Percentiles rank a stretch among this genome's conserved stretches.
Evolutionary conservation across 2,329 filamentous ascomycete species (phyloP).

Genomic region (Malbranchea zuffiana): DNA sequence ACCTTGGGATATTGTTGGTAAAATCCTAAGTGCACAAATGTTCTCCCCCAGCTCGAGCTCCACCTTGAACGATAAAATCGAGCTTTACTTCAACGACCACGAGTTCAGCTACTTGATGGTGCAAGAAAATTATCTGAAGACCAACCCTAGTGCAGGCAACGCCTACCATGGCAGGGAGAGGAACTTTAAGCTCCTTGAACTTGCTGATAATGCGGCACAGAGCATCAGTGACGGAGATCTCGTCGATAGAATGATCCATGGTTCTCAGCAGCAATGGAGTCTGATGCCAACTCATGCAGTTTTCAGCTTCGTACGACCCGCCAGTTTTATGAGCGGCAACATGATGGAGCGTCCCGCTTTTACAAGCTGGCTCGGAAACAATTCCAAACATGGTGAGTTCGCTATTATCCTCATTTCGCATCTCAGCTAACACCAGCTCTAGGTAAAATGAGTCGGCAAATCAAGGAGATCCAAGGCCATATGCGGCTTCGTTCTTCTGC

Average conservation of each 20-base stretch:
- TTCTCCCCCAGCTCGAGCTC: slow-evolving; percentile 74
- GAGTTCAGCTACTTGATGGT: slow-evolving; percentile 97
- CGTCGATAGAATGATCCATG: slow-evolving; percentile 96
- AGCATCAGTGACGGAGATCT: slow-evolving; percentile 96
- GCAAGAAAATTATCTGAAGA: slow-evolving; percentile 91
- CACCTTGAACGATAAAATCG: slow-evolving; percentile 92
- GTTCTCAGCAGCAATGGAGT: slow-evolving; percentile 95
- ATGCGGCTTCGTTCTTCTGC: slow-evolving; percentile 87
- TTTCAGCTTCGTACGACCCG: slow-evolving; percentile 86
- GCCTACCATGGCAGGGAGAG: slow-evolving; percentile 56
- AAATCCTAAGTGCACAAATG: slow-evolving; percentile 78
- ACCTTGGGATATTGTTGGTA: slow-evolving; percentile 94
- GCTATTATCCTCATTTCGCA: background rate
- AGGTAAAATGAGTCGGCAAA: slow-evolving; percentile 59
- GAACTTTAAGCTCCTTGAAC: slow-evolving; percentile 70
- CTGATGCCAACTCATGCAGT: slow-evolving; percentile 94
- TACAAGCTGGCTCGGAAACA: slow-evolving; percentile 87
- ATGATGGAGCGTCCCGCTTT: slow-evolving; percentile 63
- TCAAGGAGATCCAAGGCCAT: slow-evolving; percentile 92
- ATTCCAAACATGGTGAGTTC: slow-evolving; percentile 66
- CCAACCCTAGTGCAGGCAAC: slow-evolving; percentile 58
- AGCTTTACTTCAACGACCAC: slow-evolving; percentile 98
- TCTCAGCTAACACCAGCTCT: slow-evolving; percentile 14
- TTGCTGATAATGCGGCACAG: slow-evolving; percentile 77
- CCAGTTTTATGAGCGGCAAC: slow-evolving; percentile 75